Conservation (phyloP, 306 rosid genomes). For the Casuarina glauca region DNA sequence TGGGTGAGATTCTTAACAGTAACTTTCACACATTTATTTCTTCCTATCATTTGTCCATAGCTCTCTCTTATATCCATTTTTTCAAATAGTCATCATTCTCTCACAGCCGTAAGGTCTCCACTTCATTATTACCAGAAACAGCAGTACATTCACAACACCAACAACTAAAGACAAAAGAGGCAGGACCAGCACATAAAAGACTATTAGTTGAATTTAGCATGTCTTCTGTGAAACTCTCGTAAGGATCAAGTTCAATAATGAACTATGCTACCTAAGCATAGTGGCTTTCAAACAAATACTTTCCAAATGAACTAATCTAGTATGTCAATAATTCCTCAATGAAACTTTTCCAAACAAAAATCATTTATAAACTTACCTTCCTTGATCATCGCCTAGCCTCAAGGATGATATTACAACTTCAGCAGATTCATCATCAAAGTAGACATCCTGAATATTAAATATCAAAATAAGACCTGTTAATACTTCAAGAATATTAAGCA, state of each 20-base stretch:
- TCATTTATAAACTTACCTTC: conserved; percentile 67
- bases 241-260: neutral
- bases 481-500: neutral
- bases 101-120: neutral
- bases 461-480: conserved; percentile 18
- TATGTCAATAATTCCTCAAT: neutral
- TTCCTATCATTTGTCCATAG: neutral
- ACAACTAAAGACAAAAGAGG: neutral
- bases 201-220: neutral
- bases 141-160: neutral
- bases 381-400: conserved; percentile 92
- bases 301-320: neutral
- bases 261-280: neutral
- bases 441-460: conserved; percentile 69
- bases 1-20: neutral
- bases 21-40: neutral
- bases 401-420: conserved; percentile 94
- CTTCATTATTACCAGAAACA: neutral
- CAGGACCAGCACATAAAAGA: neutral
- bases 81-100: neutral
- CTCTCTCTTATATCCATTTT: neutral
- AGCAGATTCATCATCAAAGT: conserved; percentile 96
- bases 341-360: neutral
- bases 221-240: neutral
- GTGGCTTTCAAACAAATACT: neutral